Evolutionary conservation across 1,284 basidiomycete species (phyloP).

Genomic region (Ustilago hordei): DNA sequence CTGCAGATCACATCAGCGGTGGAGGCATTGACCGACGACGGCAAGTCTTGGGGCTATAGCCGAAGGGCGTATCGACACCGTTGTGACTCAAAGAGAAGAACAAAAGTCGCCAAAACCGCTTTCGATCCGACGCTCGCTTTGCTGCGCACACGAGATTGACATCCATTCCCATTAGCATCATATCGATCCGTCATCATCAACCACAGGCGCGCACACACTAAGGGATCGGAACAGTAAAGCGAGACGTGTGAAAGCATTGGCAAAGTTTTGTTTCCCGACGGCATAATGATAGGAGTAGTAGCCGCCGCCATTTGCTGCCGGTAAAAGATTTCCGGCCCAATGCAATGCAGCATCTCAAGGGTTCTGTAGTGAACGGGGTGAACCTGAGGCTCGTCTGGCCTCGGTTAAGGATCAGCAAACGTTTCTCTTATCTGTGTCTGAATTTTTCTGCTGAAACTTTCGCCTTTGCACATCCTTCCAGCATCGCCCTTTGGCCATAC

Average conservation of each 20-base stretch:
- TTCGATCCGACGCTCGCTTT: not conserved
- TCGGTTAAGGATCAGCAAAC: not conserved
- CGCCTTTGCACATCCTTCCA: not conserved
- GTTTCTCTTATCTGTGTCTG: not conserved
- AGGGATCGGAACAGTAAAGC: not conserved
- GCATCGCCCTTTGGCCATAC: not conserved
- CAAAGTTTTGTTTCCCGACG: not conserved
- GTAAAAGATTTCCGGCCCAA: not conserved
- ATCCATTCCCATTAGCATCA: not conserved
- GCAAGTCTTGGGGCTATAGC: not conserved
- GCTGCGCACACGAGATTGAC: not conserved
- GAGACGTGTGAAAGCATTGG: not conserved
- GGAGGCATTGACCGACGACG: not conserved
- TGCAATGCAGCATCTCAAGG: not conserved
- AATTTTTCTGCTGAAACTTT: conserved; percentile 2
- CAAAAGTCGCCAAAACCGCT: not conserved
- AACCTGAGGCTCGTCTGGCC: not conserved
- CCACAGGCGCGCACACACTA: not conserved
- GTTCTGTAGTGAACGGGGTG: not conserved
- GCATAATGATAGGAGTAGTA: not conserved
- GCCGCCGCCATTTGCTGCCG: not conserved
- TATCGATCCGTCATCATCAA: not conserved
- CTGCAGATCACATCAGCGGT: not conserved
- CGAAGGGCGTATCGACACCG: not conserved
- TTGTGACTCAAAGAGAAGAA: not conserved